phyloP scores from a whole-genome alignment of 768 basidiomycete genomes.

The Russula brevipes region DNA sequence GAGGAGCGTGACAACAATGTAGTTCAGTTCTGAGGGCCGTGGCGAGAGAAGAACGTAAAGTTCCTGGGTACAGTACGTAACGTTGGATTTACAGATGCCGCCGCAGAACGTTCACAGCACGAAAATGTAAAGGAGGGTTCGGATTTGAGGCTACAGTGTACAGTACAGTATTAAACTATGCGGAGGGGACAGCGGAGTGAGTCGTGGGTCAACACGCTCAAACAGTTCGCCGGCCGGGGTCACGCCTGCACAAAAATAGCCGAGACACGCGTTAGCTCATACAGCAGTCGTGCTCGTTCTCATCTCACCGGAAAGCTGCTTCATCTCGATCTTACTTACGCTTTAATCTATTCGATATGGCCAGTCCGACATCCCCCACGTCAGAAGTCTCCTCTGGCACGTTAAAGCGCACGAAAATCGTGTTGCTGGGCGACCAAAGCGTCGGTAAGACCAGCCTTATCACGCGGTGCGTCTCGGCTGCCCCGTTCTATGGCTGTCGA shows the following conservation, averaged over 20 bases:
- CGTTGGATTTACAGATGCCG: not conserved
- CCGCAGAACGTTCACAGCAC: not conserved
- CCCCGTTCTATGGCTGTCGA: slow-evolving; percentile 5
- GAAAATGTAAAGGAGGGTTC: not conserved
- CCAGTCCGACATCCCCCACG: slow-evolving; percentile 57
- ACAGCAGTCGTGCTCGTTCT: not conserved
- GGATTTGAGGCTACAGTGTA: not conserved
- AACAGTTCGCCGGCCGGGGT: not conserved
- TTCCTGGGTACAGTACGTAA: not conserved
- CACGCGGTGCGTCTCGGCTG: slow-evolving; percentile 59
- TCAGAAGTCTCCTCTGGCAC: slow-evolving; percentile 85
- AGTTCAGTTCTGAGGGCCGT: not conserved
- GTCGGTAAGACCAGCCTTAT: slow-evolving; percentile 99
- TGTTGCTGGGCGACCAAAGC: slow-evolving; percentile 92
- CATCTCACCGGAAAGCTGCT: not conserved
- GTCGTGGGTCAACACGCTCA: not conserved
- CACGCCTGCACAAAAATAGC: not conserved
- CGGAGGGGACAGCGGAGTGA: too few species aligned
- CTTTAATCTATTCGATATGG: slow-evolving; percentile 33
- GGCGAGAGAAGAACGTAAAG: not conserved
- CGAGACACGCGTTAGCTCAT: too few species aligned
- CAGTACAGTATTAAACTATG: not conserved
- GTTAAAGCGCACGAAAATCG: slow-evolving; percentile 94
- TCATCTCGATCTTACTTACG: not conserved
- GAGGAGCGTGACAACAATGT: not conserved